Base-by-base conservation (phyloP, 31 red algal genomes). In the Odonthalia washingtoniensis region DNA sequence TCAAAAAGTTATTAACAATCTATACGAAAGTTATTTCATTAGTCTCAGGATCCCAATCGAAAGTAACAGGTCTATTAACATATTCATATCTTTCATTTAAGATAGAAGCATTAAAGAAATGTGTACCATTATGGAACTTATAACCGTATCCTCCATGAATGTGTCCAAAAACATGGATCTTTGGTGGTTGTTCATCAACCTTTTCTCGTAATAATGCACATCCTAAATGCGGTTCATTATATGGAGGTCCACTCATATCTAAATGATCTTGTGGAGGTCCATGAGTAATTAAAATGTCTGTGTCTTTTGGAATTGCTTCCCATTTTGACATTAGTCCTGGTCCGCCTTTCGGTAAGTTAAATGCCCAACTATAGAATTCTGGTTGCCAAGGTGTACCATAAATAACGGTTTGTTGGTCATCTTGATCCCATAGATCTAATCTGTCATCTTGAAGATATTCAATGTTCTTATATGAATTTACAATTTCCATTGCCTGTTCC, bases 311-410 rank as follows among this genome's bases (percentile, higher is more conserved):
- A 64, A 93, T 36, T 32, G 40, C 28, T 16, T 77, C 57, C 90
- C 90, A 93, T 37, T 85, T 30, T 5, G 30, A 2, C 5, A 5
- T 6, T 33, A 67, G 2, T 4, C 6, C 64, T 44, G 5, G 2
- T 67, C 30, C 64, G 3, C 64, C 64, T 30, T 35, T 30, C 2
- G 27, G 30, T 35, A 30, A 35, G 6, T 67, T 67, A 67, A 67
- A 67, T 33, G 64, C 64, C 64, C 64, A 67, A 35, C 33, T 84
- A 27, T 76, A 62, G 78, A 93, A 93, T 46, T 84, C 30, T 57
- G 90, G 90, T 26, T 80, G 84, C 84, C 83, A 87, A 17, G 90
- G 90, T 38, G 90, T 86, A 16, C 90, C 90, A 34, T 87, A 93
- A 9, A 93, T 80, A 27, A 78, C 53, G 27, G 2, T 35, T 30